These are phyloP conservation scores for Chrysoporthe cubensis DNA, from an alignment of 2,329 filamentous ascomycete genomes.

Conservation along the genomic window DNA sequence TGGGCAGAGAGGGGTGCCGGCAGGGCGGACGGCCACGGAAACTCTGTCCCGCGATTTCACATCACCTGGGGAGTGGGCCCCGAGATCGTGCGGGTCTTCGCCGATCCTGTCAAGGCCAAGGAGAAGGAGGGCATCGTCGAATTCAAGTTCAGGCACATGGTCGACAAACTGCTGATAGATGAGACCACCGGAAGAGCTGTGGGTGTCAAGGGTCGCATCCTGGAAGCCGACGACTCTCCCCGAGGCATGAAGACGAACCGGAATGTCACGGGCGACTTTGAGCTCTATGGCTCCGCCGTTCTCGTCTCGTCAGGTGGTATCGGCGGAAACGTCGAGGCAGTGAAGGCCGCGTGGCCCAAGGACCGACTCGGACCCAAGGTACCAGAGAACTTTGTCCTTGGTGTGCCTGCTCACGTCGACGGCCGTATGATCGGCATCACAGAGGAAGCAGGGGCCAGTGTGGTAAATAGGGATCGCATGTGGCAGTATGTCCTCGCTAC, in stretches of 20 bases:
- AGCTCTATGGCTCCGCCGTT: conserved; percentile 56
- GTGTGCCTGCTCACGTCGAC: conserved; percentile 67
- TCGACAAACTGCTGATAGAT: conserved; percentile 61
- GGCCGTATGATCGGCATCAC: conserved; percentile 65
- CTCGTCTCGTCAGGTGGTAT: conserved; percentile 63
- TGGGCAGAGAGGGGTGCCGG: conserved; percentile 67
- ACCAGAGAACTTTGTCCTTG: conserved; percentile 60
- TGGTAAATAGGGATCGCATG: conserved; percentile 67
- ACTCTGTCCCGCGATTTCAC: conserved; percentile 67
- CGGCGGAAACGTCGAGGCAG: conserved; percentile 62
- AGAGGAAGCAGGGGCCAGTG: conserved; percentile 53
- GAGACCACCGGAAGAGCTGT: conserved; percentile 52
- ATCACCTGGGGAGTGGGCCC: conserved; percentile 65
- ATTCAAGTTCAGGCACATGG: conserved; percentile 60
- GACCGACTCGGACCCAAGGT: conserved; percentile 60
- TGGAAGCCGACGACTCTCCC: conserved; percentile 53
- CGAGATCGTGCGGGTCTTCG: conserved; percentile 61
- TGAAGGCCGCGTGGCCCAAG: conserved; percentile 61
- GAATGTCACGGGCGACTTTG: conserved; percentile 54
- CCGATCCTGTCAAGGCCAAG: conserved; percentile 57
- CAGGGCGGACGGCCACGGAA: conserved; percentile 60
- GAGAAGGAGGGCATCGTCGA: conserved; percentile 56
- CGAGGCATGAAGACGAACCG: conserved; percentile 58
- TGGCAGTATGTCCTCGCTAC: conserved; percentile 50
- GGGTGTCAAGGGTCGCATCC: conserved; percentile 57